phyloP scores from a whole-genome alignment of 2,329 filamentous ascomycete genomes.

The Stylonectria norvegica region DNA sequence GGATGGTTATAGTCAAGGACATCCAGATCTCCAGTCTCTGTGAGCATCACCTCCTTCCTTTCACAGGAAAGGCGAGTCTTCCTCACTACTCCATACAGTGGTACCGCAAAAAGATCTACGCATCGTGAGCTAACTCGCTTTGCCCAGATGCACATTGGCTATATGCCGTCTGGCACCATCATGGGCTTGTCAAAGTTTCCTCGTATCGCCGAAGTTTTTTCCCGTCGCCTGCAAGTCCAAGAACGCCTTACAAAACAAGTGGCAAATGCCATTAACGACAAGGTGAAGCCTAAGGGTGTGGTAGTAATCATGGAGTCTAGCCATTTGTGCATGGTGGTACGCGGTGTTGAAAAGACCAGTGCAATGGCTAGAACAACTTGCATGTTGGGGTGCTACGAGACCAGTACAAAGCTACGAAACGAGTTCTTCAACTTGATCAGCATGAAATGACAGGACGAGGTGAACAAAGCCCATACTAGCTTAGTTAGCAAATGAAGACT shows the following conservation, averaged over 20 bases:
- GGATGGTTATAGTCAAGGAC: conserved; percentile 96
- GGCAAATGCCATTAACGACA: conserved; percentile 86
- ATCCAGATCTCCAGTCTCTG: conserved; percentile 94
- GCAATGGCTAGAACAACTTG: conserved; percentile 92
- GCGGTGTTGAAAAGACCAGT: conserved; percentile 87
- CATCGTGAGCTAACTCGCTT: background rate
- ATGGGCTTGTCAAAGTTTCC: conserved; percentile 95
- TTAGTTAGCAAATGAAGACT: too few species aligned
- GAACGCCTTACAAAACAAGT: conserved; percentile 96
- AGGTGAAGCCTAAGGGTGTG: conserved; percentile 89
- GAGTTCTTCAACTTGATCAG: conserved; percentile 84
- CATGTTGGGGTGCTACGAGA: conserved; percentile 91
- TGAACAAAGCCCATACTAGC: too few species aligned
- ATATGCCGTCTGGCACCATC: conserved; percentile 87
- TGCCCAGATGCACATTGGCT: conserved; percentile 91
- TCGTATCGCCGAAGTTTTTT: conserved; percentile 95
- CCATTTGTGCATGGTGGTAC: conserved; percentile 98
- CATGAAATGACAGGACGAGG: too few species aligned
- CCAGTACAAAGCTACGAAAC: conserved; percentile 87
- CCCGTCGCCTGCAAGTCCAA: conserved; percentile 88
- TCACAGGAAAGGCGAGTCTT: conserved; percentile 78
- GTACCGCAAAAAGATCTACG: too few species aligned
- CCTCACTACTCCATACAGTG: too few species aligned
- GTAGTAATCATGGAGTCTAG: conserved; percentile 96
- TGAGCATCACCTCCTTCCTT: conserved; percentile 96